A percentile compares a stretch with the other conserved stretches of the same genome.
phyloP scores from a whole-genome alignment of 108 stramenopile species.

The Nannochloropsis granulata region DNA sequence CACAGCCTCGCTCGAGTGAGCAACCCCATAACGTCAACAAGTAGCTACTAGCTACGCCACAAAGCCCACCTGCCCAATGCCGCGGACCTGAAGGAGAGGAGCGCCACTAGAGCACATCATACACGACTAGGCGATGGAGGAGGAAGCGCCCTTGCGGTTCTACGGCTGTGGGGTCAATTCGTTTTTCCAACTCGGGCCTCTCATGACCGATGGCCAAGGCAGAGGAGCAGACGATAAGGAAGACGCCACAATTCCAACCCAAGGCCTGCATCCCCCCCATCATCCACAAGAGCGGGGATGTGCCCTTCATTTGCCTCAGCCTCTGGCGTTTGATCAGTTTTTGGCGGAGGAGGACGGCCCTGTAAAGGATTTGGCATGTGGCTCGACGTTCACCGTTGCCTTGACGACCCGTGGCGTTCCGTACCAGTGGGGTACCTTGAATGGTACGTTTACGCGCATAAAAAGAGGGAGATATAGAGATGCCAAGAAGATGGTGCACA shows the following conservation, averaged over 20 bases:
- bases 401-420: not conserved
- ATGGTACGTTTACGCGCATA: not conserved
- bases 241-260: not conserved
- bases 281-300: not conserved
- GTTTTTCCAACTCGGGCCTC: not conserved
- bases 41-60: too few species aligned
- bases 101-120: too few species aligned
- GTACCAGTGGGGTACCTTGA: not conserved
- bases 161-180: not conserved
- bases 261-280: not conserved
- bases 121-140: not conserved
- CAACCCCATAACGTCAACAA: too few species aligned
- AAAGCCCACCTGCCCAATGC: too few species aligned
- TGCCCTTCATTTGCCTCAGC: not conserved
- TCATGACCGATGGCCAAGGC: not conserved
- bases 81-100: too few species aligned
- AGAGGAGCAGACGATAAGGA: not conserved
- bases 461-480: too few species aligned
- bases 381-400: not conserved
- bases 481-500: too few species aligned
- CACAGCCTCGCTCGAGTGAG: too few species aligned
- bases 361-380: not conserved
- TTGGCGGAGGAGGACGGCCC: not conserved
- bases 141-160: not conserved
- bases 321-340: not conserved